Evolutionary conservation across 345 rosid species (phyloP), one percentile per base, ranked within the genome.

Genomic region (Garcia nutans): DNA sequence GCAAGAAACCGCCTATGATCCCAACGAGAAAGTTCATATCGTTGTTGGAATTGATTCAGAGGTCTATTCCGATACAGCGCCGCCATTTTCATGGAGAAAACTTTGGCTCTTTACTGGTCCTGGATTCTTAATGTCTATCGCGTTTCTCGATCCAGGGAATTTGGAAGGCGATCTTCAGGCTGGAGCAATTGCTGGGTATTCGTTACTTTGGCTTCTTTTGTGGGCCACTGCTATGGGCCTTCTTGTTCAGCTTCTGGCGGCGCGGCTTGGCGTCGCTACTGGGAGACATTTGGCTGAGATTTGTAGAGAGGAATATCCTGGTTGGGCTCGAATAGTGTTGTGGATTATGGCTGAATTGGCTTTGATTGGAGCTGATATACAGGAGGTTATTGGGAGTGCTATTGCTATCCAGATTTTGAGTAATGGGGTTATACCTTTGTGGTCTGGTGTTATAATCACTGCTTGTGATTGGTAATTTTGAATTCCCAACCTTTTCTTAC

Each of bases 221-320:
- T 95, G 96, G 96, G 97, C 99, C 13, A 95, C 99, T n/a, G 97
- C 88, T 41, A 90, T 95, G 87, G 99, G 99, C 13, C 87, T 95
- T 11, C 79, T 95, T 66, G 94, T 95, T 45, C 99, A 95, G 90
- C 90, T 95, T 42, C 77, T 93, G 9, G 50, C 99, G 16, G 99
- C 96, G 19, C 82, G 97, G 83, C 93, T 95, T 20, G 99, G 99
- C 19, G 99, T 95, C 47, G 97, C 91, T 6, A 91, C 99, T 10
- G 97, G 97, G 31, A 85, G 87, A 37, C 99, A 94, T 80, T 88
- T 94, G 74, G 99, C 97, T 15, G 99, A 94, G 91, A 87, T 89
- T 31, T 94, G 99, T 60, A 85, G 97, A 41, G 95, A 91, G 17
- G 97, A 94, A 84, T 94, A 94, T 77, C 97, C 99, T 13, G 73